A percentile compares a stretch with the other conserved stretches of the same genome.
Conservation (phyloP, 2,329 filamentous ascomycete species). For the Pyricularia sp. region DNA sequence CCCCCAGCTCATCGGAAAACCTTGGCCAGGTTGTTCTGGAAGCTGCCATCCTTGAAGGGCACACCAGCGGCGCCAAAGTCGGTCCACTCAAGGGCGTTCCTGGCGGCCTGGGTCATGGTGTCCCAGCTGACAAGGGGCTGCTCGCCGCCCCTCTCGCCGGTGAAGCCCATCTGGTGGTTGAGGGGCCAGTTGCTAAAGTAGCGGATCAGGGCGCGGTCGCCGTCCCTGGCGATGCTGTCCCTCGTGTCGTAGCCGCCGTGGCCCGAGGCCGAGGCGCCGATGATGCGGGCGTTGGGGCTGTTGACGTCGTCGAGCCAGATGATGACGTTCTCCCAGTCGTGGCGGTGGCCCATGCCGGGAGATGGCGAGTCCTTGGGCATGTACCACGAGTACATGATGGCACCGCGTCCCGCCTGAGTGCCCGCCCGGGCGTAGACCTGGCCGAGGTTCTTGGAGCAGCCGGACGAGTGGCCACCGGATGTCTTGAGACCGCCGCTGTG, state of each 20-base stretch:
- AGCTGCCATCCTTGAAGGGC: constrained; percentile 24
- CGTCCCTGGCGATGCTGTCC: constrained; percentile 11
- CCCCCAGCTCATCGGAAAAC: background rate
- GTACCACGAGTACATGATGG: constrained; percentile 35
- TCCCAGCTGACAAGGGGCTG: constrained; percentile 35
- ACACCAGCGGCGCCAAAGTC: constrained; percentile 32
- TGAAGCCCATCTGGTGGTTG: constrained; percentile 28
- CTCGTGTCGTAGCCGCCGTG: constrained; percentile 25
- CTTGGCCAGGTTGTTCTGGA: constrained; percentile 12
- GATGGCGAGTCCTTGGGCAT: constrained; percentile 34
- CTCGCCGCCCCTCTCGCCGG: constrained; percentile 22
- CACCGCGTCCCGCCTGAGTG: constrained; percentile 18
- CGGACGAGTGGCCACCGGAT: constrained; percentile 19
- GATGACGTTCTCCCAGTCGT: constrained; percentile 29
- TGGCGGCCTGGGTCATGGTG: constrained; percentile 22
- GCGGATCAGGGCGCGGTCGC: constrained; percentile 17
- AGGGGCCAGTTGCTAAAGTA: constrained; percentile 21
- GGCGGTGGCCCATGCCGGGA: constrained; percentile 23
- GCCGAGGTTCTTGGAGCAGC: constrained; percentile 23
- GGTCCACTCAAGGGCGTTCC: constrained; percentile 23
- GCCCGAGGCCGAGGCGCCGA: constrained; percentile 26
- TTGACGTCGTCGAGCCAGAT: constrained; percentile 20
- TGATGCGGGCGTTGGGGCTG: constrained; percentile 19
- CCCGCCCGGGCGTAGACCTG: constrained; percentile 27
- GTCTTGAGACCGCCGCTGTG: constrained; percentile 24